A percentile compares a stretch with the other conserved stretches of the same genome.
phyloP scores from a whole-genome alignment of 148 eudicot genomes.

The Cornus florida region DNA sequence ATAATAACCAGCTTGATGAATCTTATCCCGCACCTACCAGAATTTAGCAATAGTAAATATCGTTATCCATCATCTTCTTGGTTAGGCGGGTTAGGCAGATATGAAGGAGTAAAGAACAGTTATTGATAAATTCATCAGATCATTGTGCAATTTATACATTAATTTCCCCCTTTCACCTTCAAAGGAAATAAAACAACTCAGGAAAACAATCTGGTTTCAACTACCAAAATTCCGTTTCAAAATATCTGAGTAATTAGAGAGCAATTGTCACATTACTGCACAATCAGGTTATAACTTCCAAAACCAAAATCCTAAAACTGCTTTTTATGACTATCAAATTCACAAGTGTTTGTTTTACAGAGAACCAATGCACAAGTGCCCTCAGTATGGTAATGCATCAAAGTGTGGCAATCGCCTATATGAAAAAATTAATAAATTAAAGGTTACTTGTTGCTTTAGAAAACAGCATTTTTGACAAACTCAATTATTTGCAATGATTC shows the following conservation, averaged over 20 bases:
- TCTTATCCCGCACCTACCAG: slow-evolving; percentile 29
- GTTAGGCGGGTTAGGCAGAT: slow-evolving; percentile 3
- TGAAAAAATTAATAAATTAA: background rate
- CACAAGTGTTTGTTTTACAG: background rate
- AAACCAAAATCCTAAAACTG: too few species aligned
- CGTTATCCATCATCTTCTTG: slow-evolving; percentile 1
- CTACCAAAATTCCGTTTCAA: too few species aligned
- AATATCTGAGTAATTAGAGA: too few species aligned
- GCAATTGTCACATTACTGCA: too few species aligned
- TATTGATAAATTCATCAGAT: background rate
- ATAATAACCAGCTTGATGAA: slow-evolving; percentile 74
- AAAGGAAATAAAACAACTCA: background rate
- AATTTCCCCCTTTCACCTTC: background rate
- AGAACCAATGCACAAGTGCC: background rate
- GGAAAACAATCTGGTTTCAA: too few species aligned
- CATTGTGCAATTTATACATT: background rate
- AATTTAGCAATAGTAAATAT: background rate
- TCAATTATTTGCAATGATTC: background rate
- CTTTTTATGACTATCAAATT: background rate
- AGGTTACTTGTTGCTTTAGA: background rate
- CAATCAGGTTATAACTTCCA: too few species aligned
- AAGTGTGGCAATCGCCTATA: background rate
- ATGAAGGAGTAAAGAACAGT: background rate
- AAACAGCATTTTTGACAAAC: too few species aligned
- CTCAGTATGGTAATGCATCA: background rate